A percentile compares a stretch with the other conserved stretches of the same genome.
Evolutionary conservation across 1,284 basidiomycete genomes (phyloP).

Genomic region (Cryptococcus wingfieldii): DNA sequence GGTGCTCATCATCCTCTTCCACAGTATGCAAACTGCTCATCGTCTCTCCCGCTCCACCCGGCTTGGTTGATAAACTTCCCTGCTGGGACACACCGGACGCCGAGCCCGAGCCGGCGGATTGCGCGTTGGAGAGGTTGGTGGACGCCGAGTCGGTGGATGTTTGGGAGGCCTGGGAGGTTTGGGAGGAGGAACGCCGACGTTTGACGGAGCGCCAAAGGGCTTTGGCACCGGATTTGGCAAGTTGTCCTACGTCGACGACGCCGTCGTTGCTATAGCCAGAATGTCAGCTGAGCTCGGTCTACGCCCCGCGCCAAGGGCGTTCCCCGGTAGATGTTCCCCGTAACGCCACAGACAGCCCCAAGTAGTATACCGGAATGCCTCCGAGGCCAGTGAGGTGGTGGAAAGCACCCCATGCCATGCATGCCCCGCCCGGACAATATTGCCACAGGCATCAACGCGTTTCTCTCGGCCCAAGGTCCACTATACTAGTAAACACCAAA

Average conservation of each 20-base stretch:
- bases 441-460: too few species aligned
- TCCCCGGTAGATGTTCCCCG: not conserved
- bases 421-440: too few species aligned
- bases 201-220: slow-evolving; percentile 41
- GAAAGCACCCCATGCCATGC: too few species aligned
- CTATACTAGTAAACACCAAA: too few species aligned
- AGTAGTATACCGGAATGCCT: too few species aligned
- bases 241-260: slow-evolving; percentile 40
- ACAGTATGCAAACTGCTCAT: slow-evolving; percentile 5
- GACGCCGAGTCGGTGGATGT: slow-evolving; percentile 6
- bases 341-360: too few species aligned
- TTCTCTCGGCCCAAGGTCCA: too few species aligned
- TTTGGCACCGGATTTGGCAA: slow-evolving; percentile 36
- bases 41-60: not conserved
- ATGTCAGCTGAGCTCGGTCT: too few species aligned
- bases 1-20: slow-evolving; percentile 2
- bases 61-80: not conserved
- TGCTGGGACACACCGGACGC: too few species aligned
- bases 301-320: too few species aligned
- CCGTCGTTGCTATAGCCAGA: slow-evolving; percentile 11
- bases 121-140: not conserved
- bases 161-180: slow-evolving; percentile 7
- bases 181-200: slow-evolving; percentile 9
- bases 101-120: not conserved
- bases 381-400: too few species aligned